Evolutionary conservation across 441 rosid genomes (phyloP), one percentile per base, ranked within the genome.

Genomic region (Erodium trifolium): DNA sequence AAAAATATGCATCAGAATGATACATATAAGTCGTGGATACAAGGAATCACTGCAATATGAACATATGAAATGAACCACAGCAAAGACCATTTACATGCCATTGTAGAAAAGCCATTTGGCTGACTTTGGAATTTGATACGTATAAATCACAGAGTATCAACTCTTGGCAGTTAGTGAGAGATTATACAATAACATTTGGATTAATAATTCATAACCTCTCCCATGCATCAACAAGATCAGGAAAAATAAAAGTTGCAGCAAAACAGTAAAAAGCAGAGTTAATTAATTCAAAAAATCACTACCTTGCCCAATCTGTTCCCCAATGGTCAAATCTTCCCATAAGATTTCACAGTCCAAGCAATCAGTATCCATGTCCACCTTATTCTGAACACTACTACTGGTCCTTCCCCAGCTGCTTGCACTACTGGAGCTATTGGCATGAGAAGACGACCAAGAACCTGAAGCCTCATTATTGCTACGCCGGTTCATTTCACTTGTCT

Each of bases 261-360:
- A 65, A 11, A 39, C 6, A 43, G 5, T 45, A 23, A 63, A 63
- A 66, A 60, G 60, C 68, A 70, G 13, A 19, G 49, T 19, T 60
- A 41, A 68, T 59, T 49, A 70, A 8, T 49, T 67, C n/a, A 0
- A 71, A 74, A 73, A 66, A 74, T 19, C 2, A 67, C 78, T 74
- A 93, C 97, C 99, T 89, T 88, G 96, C 74, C 99, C 97, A 74
- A 93, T 86, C 76, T 85, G 92, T 71, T 91, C 93, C 43, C 91
- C 88, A 57, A 93, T 83, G 0, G 78, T 78, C 93, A 93, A 78
- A 78, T 93, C 95, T 73, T 93, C 97, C 97, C 97, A 91, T 71
- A 85, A 82, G 66, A 93, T 89, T 82, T 91, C 96, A 69, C 77
- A 88, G 68, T 91, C 99, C 77, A 91, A 82, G 83, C 82, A 83